Conservation (phyloP, 768 basidiomycete genomes). For the Saitozyma podzolica region DNA sequence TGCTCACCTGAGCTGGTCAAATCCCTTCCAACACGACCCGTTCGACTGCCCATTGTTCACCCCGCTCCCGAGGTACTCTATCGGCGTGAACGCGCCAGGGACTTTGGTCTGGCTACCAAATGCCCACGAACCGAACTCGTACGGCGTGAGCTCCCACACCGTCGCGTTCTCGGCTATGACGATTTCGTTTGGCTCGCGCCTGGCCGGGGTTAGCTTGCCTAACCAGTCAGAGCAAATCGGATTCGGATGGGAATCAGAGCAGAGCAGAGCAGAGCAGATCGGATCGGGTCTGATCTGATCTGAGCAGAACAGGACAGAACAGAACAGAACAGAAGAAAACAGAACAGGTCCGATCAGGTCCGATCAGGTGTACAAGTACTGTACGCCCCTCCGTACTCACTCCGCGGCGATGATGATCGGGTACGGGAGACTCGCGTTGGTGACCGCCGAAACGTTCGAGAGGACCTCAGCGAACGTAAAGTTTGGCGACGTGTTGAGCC, state of each 20-base stretch:
- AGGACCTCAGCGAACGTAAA: constrained; percentile 38
- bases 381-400: no score
- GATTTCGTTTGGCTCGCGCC: constrained; percentile 44
- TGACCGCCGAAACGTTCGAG: constrained; percentile 22
- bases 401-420: constrained; percentile 52
- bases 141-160: constrained; percentile 50
- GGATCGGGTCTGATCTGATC: no score
- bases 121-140: constrained; percentile 51
- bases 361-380: no score
- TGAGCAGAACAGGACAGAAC: no score
- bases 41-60: constrained; percentile 62
- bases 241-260: no score
- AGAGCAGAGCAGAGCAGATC: no score
- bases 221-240: not conserved
- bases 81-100: constrained; percentile 64
- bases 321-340: no score
- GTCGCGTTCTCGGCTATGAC: constrained; percentile 51
- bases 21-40: constrained; percentile 69
- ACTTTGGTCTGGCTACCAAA: constrained; percentile 52
- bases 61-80: constrained; percentile 64
- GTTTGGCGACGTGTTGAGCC: constrained; percentile 45
- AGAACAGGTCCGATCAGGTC: no score
- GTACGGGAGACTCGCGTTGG: constrained; percentile 41
- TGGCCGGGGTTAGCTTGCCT: not conserved
- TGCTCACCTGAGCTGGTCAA: constrained; percentile 62